A percentile compares a stretch with the other conserved stretches of the same genome.
Evolutionary conservation across 2,329 filamentous ascomycete genomes (phyloP).

Genomic region (Periconia sp.): DNA sequence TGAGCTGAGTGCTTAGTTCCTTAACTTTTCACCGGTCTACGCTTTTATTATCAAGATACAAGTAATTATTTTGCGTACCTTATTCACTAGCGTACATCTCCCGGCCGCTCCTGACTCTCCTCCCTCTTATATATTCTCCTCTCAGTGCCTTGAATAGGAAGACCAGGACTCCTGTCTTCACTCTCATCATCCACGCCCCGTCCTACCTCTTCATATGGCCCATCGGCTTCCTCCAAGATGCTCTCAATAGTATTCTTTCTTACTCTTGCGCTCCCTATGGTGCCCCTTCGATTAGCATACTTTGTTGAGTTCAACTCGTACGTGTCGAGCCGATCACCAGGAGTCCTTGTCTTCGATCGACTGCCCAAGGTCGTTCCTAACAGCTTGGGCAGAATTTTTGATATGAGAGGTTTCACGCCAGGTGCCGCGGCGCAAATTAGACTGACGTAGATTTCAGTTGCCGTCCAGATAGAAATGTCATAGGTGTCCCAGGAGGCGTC

Average conservation of each 20-base stretch:
- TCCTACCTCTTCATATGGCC: conserved; percentile 16
- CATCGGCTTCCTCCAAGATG: conserved; percentile 12
- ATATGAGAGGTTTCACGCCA: conserved; percentile 24
- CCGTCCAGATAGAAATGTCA: conserved; percentile 31
- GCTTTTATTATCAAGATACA: too few relatives aligned
- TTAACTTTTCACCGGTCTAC: too few relatives aligned
- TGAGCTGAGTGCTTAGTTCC: too few relatives aligned
- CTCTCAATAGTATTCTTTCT: conserved; percentile 8
- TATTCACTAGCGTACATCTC: too few relatives aligned
- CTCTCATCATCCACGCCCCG: conserved; percentile 8
- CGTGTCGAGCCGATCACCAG: conserved; percentile 1
- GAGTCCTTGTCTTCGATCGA: conserved; percentile 7
- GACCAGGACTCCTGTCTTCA: too few relatives aligned
- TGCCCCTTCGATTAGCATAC: conserved; percentile 13
- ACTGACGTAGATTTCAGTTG: conserved; percentile 26
- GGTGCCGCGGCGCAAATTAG: conserved; percentile 28
- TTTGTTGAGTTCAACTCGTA: conserved; percentile 16
- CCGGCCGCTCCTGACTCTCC: too few relatives aligned
- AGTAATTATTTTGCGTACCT: too few relatives aligned
- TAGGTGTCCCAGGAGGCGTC: conserved; percentile 30
- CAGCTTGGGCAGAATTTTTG: conserved; percentile 24
- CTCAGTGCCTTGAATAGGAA: too few relatives aligned
- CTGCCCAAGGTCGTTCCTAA: conserved; percentile 19
- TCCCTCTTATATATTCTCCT: too few relatives aligned
- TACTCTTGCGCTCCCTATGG: conserved; percentile 13